Base-by-base conservation (phyloP, 345 rosid genomes). In the Litchi chinensis region DNA sequence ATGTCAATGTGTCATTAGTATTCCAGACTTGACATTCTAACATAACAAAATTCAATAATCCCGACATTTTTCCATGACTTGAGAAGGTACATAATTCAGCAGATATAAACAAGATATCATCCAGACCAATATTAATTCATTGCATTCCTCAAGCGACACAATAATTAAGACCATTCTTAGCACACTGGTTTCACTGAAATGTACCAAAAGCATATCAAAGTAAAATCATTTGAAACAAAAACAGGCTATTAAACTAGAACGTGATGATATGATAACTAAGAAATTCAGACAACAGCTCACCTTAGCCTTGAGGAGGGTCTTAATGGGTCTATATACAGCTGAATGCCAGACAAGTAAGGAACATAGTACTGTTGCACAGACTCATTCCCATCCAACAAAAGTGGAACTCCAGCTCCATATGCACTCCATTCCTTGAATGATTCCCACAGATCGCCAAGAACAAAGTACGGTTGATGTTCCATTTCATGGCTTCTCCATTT, bases 321-420 rank as follows among this genome's bases (percentile, higher is more conserved):
- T 2, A 80, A 82, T 5, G 91, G 88, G 77, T 91, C 92, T 63
- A 81, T 68, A 80, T 93, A 96, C 76, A 94, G 73, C 85, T 94
- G 98, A 87, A 96, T 91, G 73, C 93, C 98, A 4, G 98, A 96
- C 77, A 94, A 87, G 85, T 90, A 96, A 4, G 99, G 99, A 21
- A 91, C 96, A 83, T 96, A 96, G 67, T 93, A 96, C 84, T 96
- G 99, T 78, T 88, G 83, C 0, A 95, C 94, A 66, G 90, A 88
- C 81, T 94, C 97, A 5, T 81, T 85, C 63, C 90, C 94, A 65
- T 92, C 84, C 89, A 96, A 84, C 50, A 91, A 66, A 62, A 96
- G 87, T 18, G 95, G 98, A 72, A 94, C 93, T 60, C 97, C 98
- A 0, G 93, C 97, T 67, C 99, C 98, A 69, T 93, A 96, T 0